Evolutionary conservation across 2,329 filamentous ascomycete genomes (phyloP).

Genomic region (Penicillium sp.): DNA sequence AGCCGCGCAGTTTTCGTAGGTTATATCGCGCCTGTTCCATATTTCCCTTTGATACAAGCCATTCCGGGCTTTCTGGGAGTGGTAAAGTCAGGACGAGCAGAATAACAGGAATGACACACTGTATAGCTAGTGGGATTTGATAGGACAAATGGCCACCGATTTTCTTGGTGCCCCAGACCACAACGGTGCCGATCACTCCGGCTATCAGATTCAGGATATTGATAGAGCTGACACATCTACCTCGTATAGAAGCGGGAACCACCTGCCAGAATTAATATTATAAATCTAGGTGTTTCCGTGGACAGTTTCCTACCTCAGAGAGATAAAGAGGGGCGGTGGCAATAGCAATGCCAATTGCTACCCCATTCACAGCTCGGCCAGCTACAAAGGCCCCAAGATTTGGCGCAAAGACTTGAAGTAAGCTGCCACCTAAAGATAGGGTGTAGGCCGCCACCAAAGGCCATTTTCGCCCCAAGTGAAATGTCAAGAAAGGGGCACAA

Average conservation of each 20-base stretch:
- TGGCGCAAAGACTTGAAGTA: slow-evolving; percentile 38
- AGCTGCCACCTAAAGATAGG: slow-evolving; percentile 33
- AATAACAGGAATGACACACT: slow-evolving; percentile 33
- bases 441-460: slow-evolving; percentile 34
- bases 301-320: slow-evolving; percentile 26
- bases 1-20: slow-evolving; percentile 34
- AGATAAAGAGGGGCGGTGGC: slow-evolving; percentile 39
- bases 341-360: slow-evolving; percentile 35
- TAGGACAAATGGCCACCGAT: slow-evolving; percentile 28
- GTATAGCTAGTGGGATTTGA: slow-evolving; percentile 38
- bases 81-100: slow-evolving; percentile 30
- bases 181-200: slow-evolving; percentile 33
- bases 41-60: slow-evolving; percentile 32
- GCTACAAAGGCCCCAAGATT: slow-evolving; percentile 35
- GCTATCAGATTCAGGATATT: slow-evolving; percentile 34
- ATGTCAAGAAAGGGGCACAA: slow-evolving; percentile 34
- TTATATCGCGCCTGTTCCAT: slow-evolving; percentile 30
- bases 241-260: slow-evolving; percentile 34
- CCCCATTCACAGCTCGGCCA: slow-evolving; percentile 33
- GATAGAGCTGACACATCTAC: slow-evolving; percentile 30
- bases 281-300: not conserved
- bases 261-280: slow-evolving; percentile 15
- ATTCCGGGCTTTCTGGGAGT: slow-evolving; percentile 37
- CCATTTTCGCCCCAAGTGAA: slow-evolving; percentile 35
- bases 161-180: slow-evolving; percentile 34